A percentile compares a stretch with the other conserved stretches of the same genome.
Conservation (phyloP, 768 basidiomycete genomes). For the Tricholoma matsutake region DNA sequence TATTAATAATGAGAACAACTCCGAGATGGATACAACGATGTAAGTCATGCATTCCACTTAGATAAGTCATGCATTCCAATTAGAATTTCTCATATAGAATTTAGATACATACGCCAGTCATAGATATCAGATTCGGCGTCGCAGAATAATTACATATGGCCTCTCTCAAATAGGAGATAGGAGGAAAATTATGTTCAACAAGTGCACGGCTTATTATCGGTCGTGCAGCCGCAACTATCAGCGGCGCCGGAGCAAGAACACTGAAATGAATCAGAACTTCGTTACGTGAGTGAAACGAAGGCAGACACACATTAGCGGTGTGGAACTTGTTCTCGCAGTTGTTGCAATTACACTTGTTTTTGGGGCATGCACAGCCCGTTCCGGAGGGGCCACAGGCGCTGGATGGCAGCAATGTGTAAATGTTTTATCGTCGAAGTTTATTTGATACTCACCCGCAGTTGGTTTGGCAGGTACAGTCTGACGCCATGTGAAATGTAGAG, state of each 20-base stretch:
- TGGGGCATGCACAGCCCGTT: constrained; percentile 34
- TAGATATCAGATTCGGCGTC: no score
- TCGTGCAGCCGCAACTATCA: constrained; percentile 30
- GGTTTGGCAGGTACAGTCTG: constrained; percentile 30
- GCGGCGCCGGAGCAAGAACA: constrained; percentile 28
- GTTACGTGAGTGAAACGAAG: neutral
- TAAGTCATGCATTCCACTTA: no score
- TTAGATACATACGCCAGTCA: no score
- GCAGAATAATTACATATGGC: no score
- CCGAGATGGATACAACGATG: no score
- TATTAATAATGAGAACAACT: no score
- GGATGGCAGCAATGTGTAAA: neutral
- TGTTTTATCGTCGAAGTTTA: no score
- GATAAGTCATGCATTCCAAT: no score
- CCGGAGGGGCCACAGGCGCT: constrained; percentile 37
- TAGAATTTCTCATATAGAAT: no score
- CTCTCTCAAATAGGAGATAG: neutral
- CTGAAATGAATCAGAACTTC: constrained; percentile 13
- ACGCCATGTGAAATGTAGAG: neutral
- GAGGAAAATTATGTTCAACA: constrained; percentile 16
- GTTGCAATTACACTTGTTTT: constrained; percentile 34
- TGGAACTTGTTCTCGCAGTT: constrained; percentile 37
- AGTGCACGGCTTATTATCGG: constrained; percentile 31
- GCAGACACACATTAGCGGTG: constrained; percentile 28
- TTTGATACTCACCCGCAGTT: constrained; percentile 24